phyloP scores from a whole-genome alignment of 2,329 filamentous ascomycete genomes.

The Beauveria scarabaeidicola region DNA sequence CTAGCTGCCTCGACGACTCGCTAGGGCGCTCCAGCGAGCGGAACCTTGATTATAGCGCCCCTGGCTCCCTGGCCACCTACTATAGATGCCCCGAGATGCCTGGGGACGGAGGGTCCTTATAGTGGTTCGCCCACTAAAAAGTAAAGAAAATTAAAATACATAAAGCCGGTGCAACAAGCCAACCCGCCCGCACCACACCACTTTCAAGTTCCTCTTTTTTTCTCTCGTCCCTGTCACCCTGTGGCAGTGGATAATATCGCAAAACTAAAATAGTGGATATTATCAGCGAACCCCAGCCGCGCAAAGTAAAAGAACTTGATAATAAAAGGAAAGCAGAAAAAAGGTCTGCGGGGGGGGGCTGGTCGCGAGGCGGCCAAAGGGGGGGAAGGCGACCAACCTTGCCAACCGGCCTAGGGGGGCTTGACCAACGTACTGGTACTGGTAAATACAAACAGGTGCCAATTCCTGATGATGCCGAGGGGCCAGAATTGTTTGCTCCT shows the following conservation, averaged over 20 bases:
- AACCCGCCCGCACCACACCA: neutral
- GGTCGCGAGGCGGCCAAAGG: neutral
- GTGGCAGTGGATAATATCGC: neutral
- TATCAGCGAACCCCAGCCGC: neutral
- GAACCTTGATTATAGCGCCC: neutral
- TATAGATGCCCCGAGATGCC: neutral
- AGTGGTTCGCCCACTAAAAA: neutral
- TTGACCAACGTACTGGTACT: too few relatives aligned
- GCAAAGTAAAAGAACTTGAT: too few relatives aligned
- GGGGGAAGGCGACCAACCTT: neutral
- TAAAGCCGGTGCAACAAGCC: neutral
- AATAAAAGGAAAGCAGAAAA: neutral
- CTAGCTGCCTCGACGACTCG: too few relatives aligned
- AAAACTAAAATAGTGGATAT: neutral
- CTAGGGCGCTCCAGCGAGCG: neutral
- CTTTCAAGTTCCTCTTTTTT: neutral
- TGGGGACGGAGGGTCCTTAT: neutral
- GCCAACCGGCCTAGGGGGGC: too few relatives aligned
- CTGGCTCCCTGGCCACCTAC: neutral
- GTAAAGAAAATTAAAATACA: neutral
- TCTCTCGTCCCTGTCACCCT: neutral
- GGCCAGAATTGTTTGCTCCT: too few relatives aligned
- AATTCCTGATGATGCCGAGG: too few relatives aligned
- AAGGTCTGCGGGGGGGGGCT: neutral
- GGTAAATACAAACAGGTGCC: too few relatives aligned